Evolutionary conservation across 768 basidiomycete genomes (phyloP), one percentile per base, ranked within the genome.

Genomic region (Xerocomellus dryophilus): DNA sequence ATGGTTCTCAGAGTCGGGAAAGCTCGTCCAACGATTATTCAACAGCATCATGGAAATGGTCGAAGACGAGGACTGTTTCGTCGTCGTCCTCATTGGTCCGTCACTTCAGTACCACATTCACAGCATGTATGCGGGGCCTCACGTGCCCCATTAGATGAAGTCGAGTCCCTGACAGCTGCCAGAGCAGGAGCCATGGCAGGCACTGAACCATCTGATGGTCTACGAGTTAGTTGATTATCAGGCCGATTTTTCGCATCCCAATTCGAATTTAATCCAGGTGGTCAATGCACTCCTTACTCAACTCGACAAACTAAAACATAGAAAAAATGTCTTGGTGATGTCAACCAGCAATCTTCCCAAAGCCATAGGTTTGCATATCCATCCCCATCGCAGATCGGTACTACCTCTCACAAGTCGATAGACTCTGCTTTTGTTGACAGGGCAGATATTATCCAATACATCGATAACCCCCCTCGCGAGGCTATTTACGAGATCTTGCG

Each of bases 1-100:
- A 62, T 99, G 97, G 96, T 99, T 98, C 73, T 98, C 95, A 0
- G 97, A 99, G 68, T 97, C 94, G 0, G 97, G 97, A 15, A 99
- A 99, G 70, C 83, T 99, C 27, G 97, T 99, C 2, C 96, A 98
- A 65, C 83, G 89, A 43, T 76, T 99, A 17, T 99, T 98, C 67
- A 82, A 79, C 36, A 89, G 81, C 54, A 93, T 99, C 52, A 90
- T 81, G 36, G 94, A 97, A 59, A 79, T 98, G 72, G 87, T 90
- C 0, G 94, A 97, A 46, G 94, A 98, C 62, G 91, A 95, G 58
- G 84, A 86, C 52, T 83, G 83, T 15, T 98, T 99, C 63, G 86
- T 99, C 3, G 85, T 97, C 5, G 92, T 99, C 17, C 78, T 99
- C 40, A 99, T 99, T 52, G 96, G 95, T 88, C 50, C 49, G 66